These are phyloP conservation scores for Byssothecium circinans DNA, from an alignment of 2,329 filamentous ascomycete species.

Conservation along the genomic window DNA sequence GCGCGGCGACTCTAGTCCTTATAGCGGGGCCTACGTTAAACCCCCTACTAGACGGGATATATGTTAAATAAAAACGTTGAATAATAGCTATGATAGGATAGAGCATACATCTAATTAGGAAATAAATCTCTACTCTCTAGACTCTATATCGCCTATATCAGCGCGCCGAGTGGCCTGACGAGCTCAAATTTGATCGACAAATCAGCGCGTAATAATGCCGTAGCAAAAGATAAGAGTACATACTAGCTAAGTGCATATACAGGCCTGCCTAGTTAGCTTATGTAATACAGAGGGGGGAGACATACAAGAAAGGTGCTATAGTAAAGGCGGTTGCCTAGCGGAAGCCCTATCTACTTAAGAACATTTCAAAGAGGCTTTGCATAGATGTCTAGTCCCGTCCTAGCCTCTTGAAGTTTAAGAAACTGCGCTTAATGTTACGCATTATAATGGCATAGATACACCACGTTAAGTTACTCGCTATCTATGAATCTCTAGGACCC, in stretches of 20 bases:
- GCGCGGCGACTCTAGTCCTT: neutral
- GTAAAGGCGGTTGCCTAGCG: neutral
- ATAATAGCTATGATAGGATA: neutral
- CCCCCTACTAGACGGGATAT: neutral
- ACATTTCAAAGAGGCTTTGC: too few relatives aligned
- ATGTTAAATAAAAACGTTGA: neutral
- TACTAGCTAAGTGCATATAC: slow-evolving; percentile 1
- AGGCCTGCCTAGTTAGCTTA: neutral
- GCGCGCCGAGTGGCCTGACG: neutral
- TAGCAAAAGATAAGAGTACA: neutral
- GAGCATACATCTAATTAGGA: neutral
- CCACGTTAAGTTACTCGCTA: too few relatives aligned
- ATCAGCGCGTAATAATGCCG: neutral
- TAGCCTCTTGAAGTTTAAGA: too few relatives aligned
- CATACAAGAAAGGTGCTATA: neutral
- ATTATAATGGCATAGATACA: too few relatives aligned
- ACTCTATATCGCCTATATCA: neutral
- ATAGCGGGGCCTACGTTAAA: neutral
- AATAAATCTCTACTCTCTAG: neutral
- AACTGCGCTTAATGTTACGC: too few relatives aligned
- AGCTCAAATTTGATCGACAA: neutral
- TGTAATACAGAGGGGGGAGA: neutral
- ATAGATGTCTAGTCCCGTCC: too few relatives aligned
- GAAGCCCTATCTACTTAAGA: too few relatives aligned
- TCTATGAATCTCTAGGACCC: too few relatives aligned